phyloP scores from a whole-genome alignment of 768 basidiomycete genomes.

The Dioszegia hungarica region DNA sequence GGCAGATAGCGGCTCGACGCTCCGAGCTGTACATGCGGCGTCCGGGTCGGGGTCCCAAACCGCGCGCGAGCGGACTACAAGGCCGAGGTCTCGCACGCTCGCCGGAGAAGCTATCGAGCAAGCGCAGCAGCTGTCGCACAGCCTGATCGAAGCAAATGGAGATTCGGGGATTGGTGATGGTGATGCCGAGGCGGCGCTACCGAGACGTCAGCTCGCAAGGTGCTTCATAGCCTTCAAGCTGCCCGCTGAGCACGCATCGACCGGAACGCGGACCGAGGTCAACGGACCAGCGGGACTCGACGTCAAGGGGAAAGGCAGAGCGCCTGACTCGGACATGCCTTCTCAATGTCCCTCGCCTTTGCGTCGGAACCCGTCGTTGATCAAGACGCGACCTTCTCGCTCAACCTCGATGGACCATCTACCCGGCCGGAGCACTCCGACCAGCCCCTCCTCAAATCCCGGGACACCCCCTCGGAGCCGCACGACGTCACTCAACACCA shows the following conservation, averaged over 20 bases:
- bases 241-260: background rate
- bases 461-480: background rate
- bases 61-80: no score
- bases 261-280: background rate
- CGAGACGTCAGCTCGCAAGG: slow-evolving; percentile 5
- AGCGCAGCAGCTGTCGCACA: slow-evolving; percentile 3
- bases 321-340: background rate
- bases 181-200: background rate
- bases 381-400: background rate
- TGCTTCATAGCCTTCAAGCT: slow-evolving; percentile 28
- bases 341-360: no score
- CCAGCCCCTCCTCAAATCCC: background rate
- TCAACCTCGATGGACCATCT: background rate
- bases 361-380: background rate
- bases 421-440: background rate
- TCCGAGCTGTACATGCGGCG: no score
- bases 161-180: background rate
- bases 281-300: background rate
- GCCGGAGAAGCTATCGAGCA: slow-evolving; percentile 40
- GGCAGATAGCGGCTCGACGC: background rate
- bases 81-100: slow-evolving; percentile 34
- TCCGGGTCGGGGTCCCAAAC: no score
- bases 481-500: background rate
- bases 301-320: background rate
- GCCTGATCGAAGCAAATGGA: slow-evolving; percentile 3